A percentile compares a stretch with the other conserved stretches of the same genome.
Evolutionary conservation across 805 yeast genomes (phyloP).

Genomic region (Nakazawaea ishiwadae): DNA sequence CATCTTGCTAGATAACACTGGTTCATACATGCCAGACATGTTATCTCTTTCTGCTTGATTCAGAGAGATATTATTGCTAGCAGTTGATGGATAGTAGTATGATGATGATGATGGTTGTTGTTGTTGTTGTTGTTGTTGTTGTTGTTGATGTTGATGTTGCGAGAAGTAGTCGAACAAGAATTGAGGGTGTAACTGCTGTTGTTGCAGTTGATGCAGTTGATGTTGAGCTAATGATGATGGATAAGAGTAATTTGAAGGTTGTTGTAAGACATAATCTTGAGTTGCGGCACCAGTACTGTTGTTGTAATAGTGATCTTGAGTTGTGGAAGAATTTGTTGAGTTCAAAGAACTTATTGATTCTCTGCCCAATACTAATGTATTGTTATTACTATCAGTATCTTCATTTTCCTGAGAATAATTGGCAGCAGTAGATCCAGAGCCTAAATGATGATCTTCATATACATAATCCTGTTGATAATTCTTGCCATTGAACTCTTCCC

Average conservation of each 20-base stretch:
- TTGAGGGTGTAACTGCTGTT: neutral
- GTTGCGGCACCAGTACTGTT: no score
- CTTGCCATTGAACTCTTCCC: constrained; percentile 6
- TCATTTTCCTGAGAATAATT: neutral
- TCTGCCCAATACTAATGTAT: neutral
- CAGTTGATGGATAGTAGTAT: neutral
- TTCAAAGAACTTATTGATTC: neutral
- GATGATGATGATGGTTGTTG: neutral
- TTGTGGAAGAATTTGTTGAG: neutral
- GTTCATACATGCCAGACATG: neutral
- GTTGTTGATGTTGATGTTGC: neutral
- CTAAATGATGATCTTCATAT: constrained; percentile 1
- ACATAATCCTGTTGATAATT: constrained; percentile 9
- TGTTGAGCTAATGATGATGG: neutral
- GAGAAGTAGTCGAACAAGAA: neutral
- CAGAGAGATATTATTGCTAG: neutral
- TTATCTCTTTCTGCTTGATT: neutral
- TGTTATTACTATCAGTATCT: neutral
- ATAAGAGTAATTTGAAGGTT: no score
- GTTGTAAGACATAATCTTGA: no score
- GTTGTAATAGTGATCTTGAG: neutral
- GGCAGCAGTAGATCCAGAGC: no score
- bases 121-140: neutral
- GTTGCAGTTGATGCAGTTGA: constrained; percentile 3
- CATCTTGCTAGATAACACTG: constrained; percentile 3